phyloP scores from a whole-genome alignment of 164 flowering plant species.

The Hamamelis virginiana region DNA sequence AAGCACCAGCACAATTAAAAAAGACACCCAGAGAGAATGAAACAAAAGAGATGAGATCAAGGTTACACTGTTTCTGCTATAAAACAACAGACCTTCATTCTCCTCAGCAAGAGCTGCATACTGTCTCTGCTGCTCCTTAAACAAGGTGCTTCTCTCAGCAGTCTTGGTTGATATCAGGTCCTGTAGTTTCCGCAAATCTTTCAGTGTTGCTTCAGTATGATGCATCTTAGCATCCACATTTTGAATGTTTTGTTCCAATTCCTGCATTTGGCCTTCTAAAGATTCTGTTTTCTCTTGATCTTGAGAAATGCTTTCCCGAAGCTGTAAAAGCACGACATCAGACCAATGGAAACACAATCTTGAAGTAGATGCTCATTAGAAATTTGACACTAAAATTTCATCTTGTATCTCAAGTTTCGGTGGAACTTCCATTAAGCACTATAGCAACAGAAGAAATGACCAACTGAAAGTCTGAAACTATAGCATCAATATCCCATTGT shows the following conservation, averaged over 20 bases:
- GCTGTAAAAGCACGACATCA: slow-evolving; percentile 22
- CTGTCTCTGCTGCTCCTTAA: slow-evolving; percentile 61
- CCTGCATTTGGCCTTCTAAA: slow-evolving; percentile 63
- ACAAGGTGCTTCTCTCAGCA: slow-evolving; percentile 65
- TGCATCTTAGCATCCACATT: slow-evolving; percentile 62
- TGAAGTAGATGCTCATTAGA: neutral
- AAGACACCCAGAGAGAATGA: neutral
- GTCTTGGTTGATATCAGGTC: slow-evolving; percentile 64
- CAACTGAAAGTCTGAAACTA: neutral
- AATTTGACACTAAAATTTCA: neutral
- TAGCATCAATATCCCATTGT: neutral
- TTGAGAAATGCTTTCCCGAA: slow-evolving; percentile 72
- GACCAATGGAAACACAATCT: neutral
- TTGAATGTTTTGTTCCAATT: slow-evolving; percentile 56
- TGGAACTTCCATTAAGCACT: neutral
- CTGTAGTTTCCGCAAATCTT: slow-evolving; percentile 61
- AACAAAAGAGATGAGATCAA: neutral
- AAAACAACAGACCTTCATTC: slow-evolving; percentile 64
- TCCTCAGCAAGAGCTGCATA: slow-evolving; percentile 76
- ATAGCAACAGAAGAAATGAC: neutral
- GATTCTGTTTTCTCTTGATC: slow-evolving; percentile 74
- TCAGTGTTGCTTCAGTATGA: slow-evolving; percentile 53
- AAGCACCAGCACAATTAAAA: neutral
- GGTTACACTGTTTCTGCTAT: neutral
- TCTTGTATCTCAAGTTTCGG: neutral